Percentiles rank a stretch among this genome's conserved stretches.
Evolutionary conservation across 148 eudicot genomes (phyloP).

Genomic region (Rhododendron simsii): DNA sequence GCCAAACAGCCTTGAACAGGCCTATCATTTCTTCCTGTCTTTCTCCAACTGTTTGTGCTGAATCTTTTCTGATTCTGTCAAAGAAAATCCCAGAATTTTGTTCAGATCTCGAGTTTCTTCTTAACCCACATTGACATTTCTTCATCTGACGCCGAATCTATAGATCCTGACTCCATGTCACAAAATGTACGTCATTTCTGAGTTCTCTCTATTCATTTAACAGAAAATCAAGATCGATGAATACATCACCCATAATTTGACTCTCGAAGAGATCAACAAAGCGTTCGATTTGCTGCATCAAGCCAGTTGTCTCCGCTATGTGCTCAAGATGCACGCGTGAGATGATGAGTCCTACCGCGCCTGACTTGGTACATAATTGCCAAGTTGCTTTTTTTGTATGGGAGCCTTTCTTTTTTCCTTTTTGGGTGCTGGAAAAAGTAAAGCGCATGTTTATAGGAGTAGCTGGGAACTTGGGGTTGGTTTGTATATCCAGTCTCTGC

Average conservation of each 20-base stretch:
- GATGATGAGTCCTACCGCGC: background rate
- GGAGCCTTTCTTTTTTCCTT: background rate
- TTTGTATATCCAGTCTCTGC: background rate
- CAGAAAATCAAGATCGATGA: slow-evolving; percentile 99
- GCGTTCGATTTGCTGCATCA: slow-evolving; percentile 90
- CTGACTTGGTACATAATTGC: background rate
- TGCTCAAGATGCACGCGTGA: slow-evolving; percentile 28
- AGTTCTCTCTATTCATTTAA: background rate
- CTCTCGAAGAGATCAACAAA: slow-evolving; percentile 69
- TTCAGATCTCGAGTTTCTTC: too few species aligned
- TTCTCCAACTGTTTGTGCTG: too few species aligned
- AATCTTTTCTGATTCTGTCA: background rate
- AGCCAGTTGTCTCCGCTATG: slow-evolving; percentile 87
- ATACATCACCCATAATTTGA: slow-evolving; percentile 80
- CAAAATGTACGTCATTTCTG: background rate
- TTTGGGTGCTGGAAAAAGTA: background rate
- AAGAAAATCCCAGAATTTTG: background rate
- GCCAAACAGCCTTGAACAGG: too few species aligned
- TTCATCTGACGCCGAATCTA: background rate
- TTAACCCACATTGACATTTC: too few species aligned
- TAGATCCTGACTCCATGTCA: background rate
- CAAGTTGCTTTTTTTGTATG: background rate
- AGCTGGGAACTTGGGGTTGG: background rate
- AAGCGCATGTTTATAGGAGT: background rate
- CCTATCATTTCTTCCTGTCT: too few species aligned